Conservation (phyloP, 2,329 filamentous ascomycete species). For the Aspergillus sclerotialis region DNA sequence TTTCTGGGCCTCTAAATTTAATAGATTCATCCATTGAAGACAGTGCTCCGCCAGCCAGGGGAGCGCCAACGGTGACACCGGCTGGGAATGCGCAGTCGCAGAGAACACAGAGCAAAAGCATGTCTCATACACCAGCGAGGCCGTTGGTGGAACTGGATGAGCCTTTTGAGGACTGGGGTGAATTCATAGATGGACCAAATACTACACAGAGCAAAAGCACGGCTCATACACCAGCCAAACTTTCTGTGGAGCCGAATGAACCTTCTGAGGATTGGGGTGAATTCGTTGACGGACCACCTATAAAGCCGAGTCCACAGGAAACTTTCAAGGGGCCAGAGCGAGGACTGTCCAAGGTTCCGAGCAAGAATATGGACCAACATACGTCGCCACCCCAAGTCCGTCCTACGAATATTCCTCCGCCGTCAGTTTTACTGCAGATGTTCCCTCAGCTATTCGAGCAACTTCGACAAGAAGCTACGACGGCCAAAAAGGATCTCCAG, state of each 20-base stretch:
- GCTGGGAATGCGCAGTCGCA: slow-evolving; percentile 6
- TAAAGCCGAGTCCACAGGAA: slow-evolving; percentile 5
- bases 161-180: slow-evolving; percentile 40
- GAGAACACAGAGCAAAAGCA: no score
- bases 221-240: slow-evolving; percentile 4
- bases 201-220: slow-evolving; percentile 13
- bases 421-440: slow-evolving; percentile 70
- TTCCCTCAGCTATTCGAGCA: slow-evolving; percentile 66
- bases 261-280: slow-evolving; percentile 43
- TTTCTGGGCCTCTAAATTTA: slow-evolving; percentile 14
- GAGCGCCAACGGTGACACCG: slow-evolving; percentile 1
- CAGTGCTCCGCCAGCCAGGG: slow-evolving; percentile 7
- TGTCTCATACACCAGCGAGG: slow-evolving; percentile 4
- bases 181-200: no score
- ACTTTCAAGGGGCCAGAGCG: slow-evolving; percentile 4
- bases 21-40: slow-evolving; percentile 23
- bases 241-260: slow-evolving; percentile 13
- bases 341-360: neutral
- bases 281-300: slow-evolving; percentile 38
- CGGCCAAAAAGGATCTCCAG: slow-evolving; percentile 54
- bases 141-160: slow-evolving; percentile 13
- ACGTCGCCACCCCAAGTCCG: slow-evolving; percentile 37
- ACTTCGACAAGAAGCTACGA: slow-evolving; percentile 59
- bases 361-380: slow-evolving; percentile 11
- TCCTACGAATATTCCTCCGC: slow-evolving; percentile 83